These are phyloP conservation scores for Leccinum barrowsii DNA, from an alignment of 768 basidiomycete species.

Conservation along the genomic window DNA sequence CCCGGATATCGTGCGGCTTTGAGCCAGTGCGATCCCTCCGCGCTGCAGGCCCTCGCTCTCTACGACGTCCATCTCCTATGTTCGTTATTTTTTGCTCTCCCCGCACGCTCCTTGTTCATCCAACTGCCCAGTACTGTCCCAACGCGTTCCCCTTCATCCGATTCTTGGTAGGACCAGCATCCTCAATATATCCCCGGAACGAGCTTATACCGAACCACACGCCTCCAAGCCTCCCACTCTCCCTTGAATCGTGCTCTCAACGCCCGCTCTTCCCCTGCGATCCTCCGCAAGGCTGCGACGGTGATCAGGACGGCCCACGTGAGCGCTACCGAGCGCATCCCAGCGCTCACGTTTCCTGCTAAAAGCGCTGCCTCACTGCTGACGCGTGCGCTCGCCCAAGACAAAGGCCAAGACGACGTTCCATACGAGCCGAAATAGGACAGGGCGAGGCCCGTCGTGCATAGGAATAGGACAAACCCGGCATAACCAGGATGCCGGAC, in stretches of 20 bases:
- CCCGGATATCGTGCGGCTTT: slow-evolving; percentile 45
- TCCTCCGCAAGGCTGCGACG: slow-evolving; percentile 8
- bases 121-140: slow-evolving; percentile 53
- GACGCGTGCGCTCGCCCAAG: neutral
- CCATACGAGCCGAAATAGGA: slow-evolving; percentile 10
- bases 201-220: slow-evolving; percentile 44
- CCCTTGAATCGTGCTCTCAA: slow-evolving; percentile 14
- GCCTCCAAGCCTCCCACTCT: slow-evolving; percentile 37
- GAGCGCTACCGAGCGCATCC: slow-evolving; percentile 12
- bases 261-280: slow-evolving; percentile 10
- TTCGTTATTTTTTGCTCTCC: slow-evolving; percentile 38
- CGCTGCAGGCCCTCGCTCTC: slow-evolving; percentile 48
- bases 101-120: slow-evolving; percentile 5
- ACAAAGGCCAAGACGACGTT: neutral
- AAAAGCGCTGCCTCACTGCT: neutral
- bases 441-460: slow-evolving; percentile 10
- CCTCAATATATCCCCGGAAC: slow-evolving; percentile 44
- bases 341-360: slow-evolving; percentile 31
- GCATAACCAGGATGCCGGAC: slow-evolving; percentile 32
- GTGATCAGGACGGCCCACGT: slow-evolving; percentile 1
- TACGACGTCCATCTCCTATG: slow-evolving; percentile 62
- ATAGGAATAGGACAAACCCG: slow-evolving; percentile 28
- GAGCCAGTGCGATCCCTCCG: slow-evolving; percentile 31
- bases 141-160: slow-evolving; percentile 57
- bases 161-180: too few relatives aligned